Base-by-base conservation (phyloP, 2,329 filamentous ascomycete genomes). In the Raffaelea ambrosiae region DNA sequence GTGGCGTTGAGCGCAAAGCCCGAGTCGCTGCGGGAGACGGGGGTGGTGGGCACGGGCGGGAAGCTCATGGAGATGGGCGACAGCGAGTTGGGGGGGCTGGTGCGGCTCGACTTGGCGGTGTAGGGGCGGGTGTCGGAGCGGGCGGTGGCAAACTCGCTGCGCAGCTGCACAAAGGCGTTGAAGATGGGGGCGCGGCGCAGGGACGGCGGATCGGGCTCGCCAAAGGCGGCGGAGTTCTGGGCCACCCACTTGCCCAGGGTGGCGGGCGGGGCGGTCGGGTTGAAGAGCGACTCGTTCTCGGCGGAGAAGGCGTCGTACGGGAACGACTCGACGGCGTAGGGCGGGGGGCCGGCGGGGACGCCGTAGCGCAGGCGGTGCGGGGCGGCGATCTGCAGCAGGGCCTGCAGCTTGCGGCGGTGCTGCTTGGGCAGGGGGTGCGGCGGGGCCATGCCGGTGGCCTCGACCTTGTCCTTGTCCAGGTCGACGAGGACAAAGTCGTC, bases 401-500 rank as follows among this genome's bases (percentile, higher is more conserved):
- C 89, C 58, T 88, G 76, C 26, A 98, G 77, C 66, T 98, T 98
- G 54, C 90, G 78, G 43, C 93, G 81, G 63, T 94, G 87, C 59
- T 95, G 91, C 52, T 88, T 83, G 10, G 93, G 93, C 21, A 98
- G 73, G 40, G 49, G 83, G 78, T 3, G 38, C 36, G 1, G 5
- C 13, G 26, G 26, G 26, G 26, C 26, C 13, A n/a, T n/a, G 5
- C 80, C 73, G 2, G 88, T 93, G 43, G 88, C 86, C 61, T 95
- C 88, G 51, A 98, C 90, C 16, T 83, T 83, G 64, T 98, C 87
- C 62, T 86, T 82, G 64, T 98, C 93, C 45, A 98, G 72, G 64
- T 98, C 93, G 33, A 97, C 89, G 16, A 97, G 73, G 18, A 97
- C 90, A 63, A 91, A 97, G 61, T 97, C 93, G 58, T 97, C 93